Conservation (phyloP, 495 filamentous ascomycete genomes). For the Podospora anserina region DNA sequence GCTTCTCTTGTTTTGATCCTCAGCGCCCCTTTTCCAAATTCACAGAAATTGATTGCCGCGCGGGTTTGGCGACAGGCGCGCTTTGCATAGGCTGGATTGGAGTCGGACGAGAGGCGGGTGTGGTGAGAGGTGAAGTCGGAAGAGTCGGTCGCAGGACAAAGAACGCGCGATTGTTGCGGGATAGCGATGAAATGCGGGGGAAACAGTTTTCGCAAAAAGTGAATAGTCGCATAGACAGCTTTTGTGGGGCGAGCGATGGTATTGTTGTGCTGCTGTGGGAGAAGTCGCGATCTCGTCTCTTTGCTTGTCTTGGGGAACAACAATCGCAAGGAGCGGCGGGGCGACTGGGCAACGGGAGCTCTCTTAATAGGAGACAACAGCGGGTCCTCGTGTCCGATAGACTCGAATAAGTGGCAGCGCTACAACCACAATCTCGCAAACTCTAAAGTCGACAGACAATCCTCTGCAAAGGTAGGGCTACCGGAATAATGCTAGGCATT, state of each 20-base stretch:
- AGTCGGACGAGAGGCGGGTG: background rate
- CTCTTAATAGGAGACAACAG: background rate
- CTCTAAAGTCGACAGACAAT: background rate
- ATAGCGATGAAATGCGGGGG: conserved; percentile 1
- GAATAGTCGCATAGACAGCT: background rate
- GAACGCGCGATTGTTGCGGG: background rate
- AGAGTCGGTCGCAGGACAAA: conserved; percentile 9
- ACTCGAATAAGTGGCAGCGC: background rate
- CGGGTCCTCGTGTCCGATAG: background rate
- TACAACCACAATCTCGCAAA: background rate
- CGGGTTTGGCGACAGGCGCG: background rate
- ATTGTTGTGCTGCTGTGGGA: background rate
- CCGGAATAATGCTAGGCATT: background rate
- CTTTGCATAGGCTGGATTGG: background rate
- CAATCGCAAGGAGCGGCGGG: conserved; percentile 17
- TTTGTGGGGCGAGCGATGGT: background rate
- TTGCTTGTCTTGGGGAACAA: conserved; percentile 10
- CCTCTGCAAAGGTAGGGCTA: too few relatives aligned
- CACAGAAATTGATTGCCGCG: background rate
- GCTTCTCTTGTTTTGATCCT: background rate
- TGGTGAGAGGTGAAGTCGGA: background rate
- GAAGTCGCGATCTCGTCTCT: conserved; percentile 1
- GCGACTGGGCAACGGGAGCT: conserved; percentile 19
- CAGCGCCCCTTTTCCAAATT: background rate
- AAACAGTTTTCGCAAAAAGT: background rate